A percentile compares a stretch with the other conserved stretches of the same genome.
Evolutionary conservation across 441 rosid species (phyloP).

Genomic region (Rhodomyrtus psidioides): DNA sequence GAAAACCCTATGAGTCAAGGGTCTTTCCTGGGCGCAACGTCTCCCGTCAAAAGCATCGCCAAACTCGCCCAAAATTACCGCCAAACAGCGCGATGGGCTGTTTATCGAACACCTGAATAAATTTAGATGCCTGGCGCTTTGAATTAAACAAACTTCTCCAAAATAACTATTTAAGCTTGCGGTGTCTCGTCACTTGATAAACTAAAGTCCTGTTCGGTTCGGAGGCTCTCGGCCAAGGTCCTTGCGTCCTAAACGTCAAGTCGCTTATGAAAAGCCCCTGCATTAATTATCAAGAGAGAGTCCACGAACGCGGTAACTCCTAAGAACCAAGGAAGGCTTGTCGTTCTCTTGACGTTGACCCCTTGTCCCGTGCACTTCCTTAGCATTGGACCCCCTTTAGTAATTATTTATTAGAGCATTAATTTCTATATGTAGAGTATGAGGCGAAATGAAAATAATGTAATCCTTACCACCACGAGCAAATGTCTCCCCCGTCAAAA

Average conservation of each 20-base stretch:
- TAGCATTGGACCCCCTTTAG: background rate
- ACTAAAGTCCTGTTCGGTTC: background rate
- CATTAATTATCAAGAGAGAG: too few relatives aligned
- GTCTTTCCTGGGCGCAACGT: too few relatives aligned
- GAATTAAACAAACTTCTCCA: background rate
- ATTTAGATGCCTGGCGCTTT: background rate
- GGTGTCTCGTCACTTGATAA: background rate
- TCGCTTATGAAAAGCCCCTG: too few relatives aligned
- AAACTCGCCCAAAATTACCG: too few relatives aligned
- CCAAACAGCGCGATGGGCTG: too few relatives aligned
- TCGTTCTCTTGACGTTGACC: background rate
- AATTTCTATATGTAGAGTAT: background rate
- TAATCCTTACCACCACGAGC: background rate
- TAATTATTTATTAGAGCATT: background rate
- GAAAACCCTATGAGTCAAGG: too few relatives aligned
- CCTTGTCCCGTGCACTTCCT: background rate
- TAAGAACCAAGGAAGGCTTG: background rate
- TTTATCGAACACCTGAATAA: background rate
- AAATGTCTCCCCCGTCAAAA: too few relatives aligned
- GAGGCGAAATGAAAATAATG: background rate
- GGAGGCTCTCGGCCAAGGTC: background rate
- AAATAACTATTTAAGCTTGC: background rate
- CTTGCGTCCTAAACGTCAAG: too few relatives aligned
- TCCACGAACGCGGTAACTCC: too few relatives aligned
- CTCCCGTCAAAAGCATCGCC: too few relatives aligned